phyloP scores from a whole-genome alignment of 768 basidiomycete genomes.

The Lepiota venenata region DNA sequence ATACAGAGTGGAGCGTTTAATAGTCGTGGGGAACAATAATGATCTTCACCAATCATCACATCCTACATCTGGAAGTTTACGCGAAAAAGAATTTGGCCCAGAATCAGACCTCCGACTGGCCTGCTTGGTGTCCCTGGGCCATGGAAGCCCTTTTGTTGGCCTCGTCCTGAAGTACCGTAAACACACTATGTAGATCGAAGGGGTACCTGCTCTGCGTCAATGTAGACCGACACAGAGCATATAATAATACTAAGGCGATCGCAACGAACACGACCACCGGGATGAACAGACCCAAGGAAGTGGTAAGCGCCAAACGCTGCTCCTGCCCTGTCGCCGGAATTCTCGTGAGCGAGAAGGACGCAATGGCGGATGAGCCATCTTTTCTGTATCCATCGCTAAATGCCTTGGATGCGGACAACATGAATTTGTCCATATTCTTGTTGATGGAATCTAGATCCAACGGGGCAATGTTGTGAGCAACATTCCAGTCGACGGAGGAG shows the following conservation, averaged over 20 bases:
- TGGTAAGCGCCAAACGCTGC: slow-evolving; percentile 2
- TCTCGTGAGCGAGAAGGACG: background rate
- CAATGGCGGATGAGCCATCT: background rate
- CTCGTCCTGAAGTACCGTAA: background rate
- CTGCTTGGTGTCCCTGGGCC: too few relatives aligned
- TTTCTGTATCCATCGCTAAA: slow-evolving; percentile 12
- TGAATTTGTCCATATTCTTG: slow-evolving; percentile 10
- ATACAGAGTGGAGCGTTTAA: too few relatives aligned
- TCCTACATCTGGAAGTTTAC: too few relatives aligned
- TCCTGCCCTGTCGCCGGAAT: slow-evolving; percentile 2
- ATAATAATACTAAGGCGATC: background rate
- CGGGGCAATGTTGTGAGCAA: background rate
- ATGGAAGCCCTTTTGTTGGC: background rate
- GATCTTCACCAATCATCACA: too few relatives aligned
- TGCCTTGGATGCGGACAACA: slow-evolving; percentile 12
- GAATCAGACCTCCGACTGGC: too few relatives aligned
- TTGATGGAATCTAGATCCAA: slow-evolving; percentile 1
- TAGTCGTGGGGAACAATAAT: too few relatives aligned
- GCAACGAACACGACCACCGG: background rate
- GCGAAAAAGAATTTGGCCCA: too few relatives aligned
- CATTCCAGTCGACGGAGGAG: slow-evolving; percentile 5
- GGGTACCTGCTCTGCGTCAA: slow-evolving; percentile 5
- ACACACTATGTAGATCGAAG: slow-evolving; percentile 3
- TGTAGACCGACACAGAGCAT: background rate
- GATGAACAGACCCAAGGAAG: slow-evolving; percentile 7